These are phyloP conservation scores for Ramularia endophylla DNA, from an alignment of 2,329 filamentous ascomycete genomes.

Conservation along the genomic window DNA sequence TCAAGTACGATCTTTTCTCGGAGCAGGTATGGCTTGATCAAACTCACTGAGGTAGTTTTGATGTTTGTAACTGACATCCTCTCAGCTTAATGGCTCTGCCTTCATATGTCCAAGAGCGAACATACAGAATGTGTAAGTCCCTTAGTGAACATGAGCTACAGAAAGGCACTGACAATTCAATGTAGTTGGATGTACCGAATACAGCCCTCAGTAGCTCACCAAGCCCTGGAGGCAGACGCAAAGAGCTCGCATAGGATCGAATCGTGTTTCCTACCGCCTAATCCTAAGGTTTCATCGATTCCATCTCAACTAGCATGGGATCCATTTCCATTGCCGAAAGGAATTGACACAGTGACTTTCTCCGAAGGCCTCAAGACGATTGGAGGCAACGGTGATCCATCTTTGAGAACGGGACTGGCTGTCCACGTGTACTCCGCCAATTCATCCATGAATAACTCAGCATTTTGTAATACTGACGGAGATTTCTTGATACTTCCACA, in stretches of 20 bases:
- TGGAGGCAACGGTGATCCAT: conserved; percentile 19
- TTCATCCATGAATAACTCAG: conserved; percentile 30
- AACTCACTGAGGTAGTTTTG: too few relatives aligned
- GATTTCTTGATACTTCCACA: conserved; percentile 61
- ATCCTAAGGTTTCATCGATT: conserved; percentile 6
- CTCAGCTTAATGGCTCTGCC: too few relatives aligned
- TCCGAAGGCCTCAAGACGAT: conserved; percentile 19
- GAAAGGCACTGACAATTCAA: too few relatives aligned
- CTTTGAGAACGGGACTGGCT: conserved; percentile 16
- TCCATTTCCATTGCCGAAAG: conserved; percentile 11
- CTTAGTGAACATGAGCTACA: too few relatives aligned
- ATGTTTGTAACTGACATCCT: too few relatives aligned
- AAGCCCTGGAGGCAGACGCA: too few relatives aligned
- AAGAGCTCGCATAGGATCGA: conserved; percentile 5
- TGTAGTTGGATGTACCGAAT: too few relatives aligned
- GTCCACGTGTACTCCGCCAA: conserved; percentile 20
- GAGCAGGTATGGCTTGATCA: too few relatives aligned
- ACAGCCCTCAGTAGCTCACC: too few relatives aligned
- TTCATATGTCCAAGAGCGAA: too few relatives aligned
- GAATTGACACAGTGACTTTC: conserved; percentile 14
- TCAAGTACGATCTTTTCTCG: too few relatives aligned
- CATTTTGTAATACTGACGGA: conserved; percentile 75
- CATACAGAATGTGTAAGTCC: too few relatives aligned
- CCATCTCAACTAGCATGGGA: conserved; percentile 13
- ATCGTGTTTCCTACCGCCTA: conserved; percentile 14